Evolutionary conservation across 306 rosid species (phyloP).

Genomic region (Cicer arietinum): DNA sequence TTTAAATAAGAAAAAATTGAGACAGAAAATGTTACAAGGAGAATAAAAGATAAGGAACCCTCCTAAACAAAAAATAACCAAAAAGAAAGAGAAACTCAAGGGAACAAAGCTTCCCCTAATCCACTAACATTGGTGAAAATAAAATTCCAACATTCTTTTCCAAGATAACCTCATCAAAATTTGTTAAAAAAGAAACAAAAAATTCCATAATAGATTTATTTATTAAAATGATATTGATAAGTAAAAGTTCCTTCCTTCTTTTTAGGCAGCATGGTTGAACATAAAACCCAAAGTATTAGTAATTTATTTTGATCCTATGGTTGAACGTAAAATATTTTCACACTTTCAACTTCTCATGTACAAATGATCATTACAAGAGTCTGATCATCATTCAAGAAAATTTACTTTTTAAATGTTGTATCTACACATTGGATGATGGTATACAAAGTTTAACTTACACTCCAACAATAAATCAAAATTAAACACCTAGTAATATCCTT

Average conservation of each 20-base stretch:
- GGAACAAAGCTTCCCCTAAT: neutral
- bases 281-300: neutral
- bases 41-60: neutral
- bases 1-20: neutral
- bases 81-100: neutral
- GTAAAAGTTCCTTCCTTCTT: neutral
- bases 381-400: neutral
- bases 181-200: neutral
- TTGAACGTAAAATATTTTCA: no score
- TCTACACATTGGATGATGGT: neutral
- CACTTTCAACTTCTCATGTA: neutral
- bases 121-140: neutral
- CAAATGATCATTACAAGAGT: neutral
- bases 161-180: neutral
- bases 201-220: neutral
- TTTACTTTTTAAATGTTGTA: conserved; percentile 7
- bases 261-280: neutral
- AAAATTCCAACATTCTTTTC: neutral
- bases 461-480: conserved; percentile 18
- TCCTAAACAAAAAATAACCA: conserved; percentile 4
- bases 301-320: neutral
- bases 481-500: neutral
- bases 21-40: neutral
- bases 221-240: neutral
- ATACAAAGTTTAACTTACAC: neutral